Percentiles rank a stretch among this genome's conserved stretches.
Conservation (phyloP, 1,139 yeast species). For the Suhomyces bolitotheri region DNA sequence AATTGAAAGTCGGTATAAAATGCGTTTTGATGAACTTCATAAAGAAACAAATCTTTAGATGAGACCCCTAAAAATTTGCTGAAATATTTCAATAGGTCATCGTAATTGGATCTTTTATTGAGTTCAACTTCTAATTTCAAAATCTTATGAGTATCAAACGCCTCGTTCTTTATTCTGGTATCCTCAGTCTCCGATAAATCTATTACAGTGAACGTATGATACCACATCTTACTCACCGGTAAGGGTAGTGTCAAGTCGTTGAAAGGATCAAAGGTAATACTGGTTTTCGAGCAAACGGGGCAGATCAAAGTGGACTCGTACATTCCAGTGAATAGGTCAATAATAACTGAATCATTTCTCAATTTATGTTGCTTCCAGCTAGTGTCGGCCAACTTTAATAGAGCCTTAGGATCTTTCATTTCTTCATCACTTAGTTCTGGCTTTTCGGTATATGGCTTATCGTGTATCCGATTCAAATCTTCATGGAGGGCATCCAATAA, state of each 20-base stretch:
- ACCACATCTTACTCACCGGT: conserved; percentile 79
- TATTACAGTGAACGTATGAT: conserved; percentile 61
- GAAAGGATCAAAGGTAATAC: conserved; percentile 92
- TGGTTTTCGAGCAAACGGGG: conserved; percentile 78
- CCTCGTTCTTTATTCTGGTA: conserved; percentile 14
- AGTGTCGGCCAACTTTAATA: conserved; percentile 61
- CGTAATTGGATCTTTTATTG: conserved; percentile 62
- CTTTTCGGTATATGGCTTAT: conserved; percentile 86
- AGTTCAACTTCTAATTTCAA: conserved; percentile 67
- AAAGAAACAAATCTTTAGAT: conserved; percentile 50
- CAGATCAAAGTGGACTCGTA: conserved; percentile 89
- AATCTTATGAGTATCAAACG: conserved; percentile 19
- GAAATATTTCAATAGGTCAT: conserved; percentile 63
- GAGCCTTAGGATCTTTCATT: conserved; percentile 53
- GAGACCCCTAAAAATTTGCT: conserved; percentile 51
- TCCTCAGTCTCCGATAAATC: conserved; percentile 52
- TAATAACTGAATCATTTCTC: conserved; percentile 82
- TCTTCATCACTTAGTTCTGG: conserved; percentile 75
- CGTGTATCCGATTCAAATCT: conserved; percentile 77
- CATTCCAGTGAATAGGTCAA: conserved; percentile 85
- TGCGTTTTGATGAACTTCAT: conserved; percentile 69
- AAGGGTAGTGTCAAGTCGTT: conserved; percentile 88
- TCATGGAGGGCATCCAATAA: conserved; percentile 90
- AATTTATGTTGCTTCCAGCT: conserved; percentile 82
- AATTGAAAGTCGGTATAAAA: conserved; percentile 73